Percentiles rank a stretch among this genome's conserved stretches.
Evolutionary conservation across 176 grass and related monocot species (phyloP).

Genomic region (Zoysia japonica): DNA sequence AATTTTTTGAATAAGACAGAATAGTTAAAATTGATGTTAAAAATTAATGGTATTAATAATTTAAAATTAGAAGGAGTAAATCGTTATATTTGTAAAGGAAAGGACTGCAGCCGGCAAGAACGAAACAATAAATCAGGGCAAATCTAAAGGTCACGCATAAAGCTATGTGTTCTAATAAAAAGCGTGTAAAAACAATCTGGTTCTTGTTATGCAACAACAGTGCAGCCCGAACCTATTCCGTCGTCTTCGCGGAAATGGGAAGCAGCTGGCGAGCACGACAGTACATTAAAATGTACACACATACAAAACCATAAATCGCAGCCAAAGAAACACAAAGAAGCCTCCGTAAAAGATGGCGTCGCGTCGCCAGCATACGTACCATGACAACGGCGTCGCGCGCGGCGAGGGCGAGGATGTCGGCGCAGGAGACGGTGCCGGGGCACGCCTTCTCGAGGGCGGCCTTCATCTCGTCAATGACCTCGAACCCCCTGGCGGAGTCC

Average conservation of each 20-base stretch:
- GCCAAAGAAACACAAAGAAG: conserved; percentile 11
- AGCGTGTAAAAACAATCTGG: not conserved
- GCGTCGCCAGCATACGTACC: no score
- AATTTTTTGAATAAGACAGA: no score
- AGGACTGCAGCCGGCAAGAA: not conserved
- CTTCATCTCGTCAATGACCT: conserved; percentile 96
- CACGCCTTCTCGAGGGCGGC: conserved; percentile 70
- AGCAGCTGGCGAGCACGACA: not conserved
- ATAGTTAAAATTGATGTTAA: no score
- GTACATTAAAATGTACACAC: no score
- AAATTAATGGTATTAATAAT: no score
- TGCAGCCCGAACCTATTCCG: no score
- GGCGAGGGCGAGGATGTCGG: conserved; percentile 65
- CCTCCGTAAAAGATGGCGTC: not conserved
- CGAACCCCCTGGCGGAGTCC: conserved; percentile 73
- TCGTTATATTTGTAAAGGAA: not conserved
- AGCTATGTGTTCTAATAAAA: not conserved
- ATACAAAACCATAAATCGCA: no score
- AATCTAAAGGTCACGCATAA: not conserved
- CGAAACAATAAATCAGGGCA: not conserved
- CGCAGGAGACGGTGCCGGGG: conserved; percentile 75
- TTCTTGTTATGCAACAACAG: no score
- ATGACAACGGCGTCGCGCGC: conserved; percentile 82
- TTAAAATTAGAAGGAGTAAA: not conserved
- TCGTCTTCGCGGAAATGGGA: not conserved